Evolutionary conservation across 2,329 filamentous ascomycete genomes (phyloP), one percentile per base, ranked within the genome.

Genomic region (Metarhizium rileyi): DNA sequence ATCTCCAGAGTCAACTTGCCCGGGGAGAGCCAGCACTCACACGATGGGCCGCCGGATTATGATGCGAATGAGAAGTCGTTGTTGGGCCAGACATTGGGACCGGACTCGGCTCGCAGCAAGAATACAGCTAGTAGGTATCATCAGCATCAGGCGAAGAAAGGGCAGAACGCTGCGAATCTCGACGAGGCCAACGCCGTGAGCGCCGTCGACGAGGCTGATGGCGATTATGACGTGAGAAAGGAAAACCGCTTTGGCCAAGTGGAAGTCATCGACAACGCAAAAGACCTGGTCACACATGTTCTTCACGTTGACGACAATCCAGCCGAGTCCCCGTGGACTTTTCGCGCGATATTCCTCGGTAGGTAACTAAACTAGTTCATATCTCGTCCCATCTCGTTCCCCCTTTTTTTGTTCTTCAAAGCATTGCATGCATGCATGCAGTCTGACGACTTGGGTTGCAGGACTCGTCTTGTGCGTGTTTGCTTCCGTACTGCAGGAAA

Each of bases 291-390:
- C 18, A 60, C 58, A 1, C 48, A 60, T 44, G 56, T 59, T 6
- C 56, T 60, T 40, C 55, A 57, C 3, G 58, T 57, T 27, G 56
- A 60, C 2, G 58, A 60, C 41, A 57, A 60, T 14, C 53, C 55
- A 18, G 44, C 47, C 4, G 36, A 53, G 22, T 57, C 57, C 10
- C 56, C 58, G 25, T 59, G 58, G 55, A 60, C 58, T 5, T 47
- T 60, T 35, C 57, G 58, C 6, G 55, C 57, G 48, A 51, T 57
- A 5, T 18, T 46, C 5, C 52, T 60, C 22, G 58, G 58, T 57
- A 38, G 52, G 55, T 52, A n/a, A n/a, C n/a, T n/a, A n/a, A n/a
- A n/a, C n/a, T n/a, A n/a, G n/a, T n/a, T n/a, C n/a, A n/a, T n/a
- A n/a, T n/a, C n/a, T n/a, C n/a, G n/a, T n/a, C n/a, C n/a, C n/a